Conservation (phyloP, 495 filamentous ascomycete species). For the Penicillium roqueforti region DNA sequence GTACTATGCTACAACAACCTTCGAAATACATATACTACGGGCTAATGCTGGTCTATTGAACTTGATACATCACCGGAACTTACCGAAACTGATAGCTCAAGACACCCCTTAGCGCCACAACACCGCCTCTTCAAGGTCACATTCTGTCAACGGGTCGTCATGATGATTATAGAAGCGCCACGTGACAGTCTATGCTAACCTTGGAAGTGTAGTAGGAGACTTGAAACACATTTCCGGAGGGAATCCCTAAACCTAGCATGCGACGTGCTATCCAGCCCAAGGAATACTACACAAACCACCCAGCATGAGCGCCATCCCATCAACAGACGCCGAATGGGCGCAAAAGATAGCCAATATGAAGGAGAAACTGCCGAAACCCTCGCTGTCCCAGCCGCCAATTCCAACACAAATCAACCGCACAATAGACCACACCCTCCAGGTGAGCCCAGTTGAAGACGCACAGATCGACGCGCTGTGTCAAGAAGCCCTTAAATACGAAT, state of each 20-base stretch:
- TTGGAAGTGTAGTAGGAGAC: not conserved
- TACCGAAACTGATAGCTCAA: not conserved
- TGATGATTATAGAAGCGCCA: constrained; percentile 16
- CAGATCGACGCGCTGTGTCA: constrained; percentile 60
- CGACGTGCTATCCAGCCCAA: not conserved
- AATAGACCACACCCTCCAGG: constrained; percentile 67
- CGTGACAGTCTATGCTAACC: constrained; percentile 25
- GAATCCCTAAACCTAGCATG: not conserved
- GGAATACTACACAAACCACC: not conserved
- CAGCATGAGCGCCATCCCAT: constrained; percentile 31
- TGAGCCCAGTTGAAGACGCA: constrained; percentile 45
- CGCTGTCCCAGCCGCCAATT: constrained; percentile 23
- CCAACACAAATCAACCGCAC: constrained; percentile 29
- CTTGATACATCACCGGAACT: not conserved
- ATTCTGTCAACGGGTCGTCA: constrained; percentile 20
- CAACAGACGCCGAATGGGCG: constrained; percentile 37
- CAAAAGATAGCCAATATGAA: constrained; percentile 26
- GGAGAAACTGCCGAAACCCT: constrained; percentile 21
- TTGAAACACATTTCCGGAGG: not conserved
- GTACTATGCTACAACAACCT: not conserved
- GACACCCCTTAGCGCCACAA: not conserved
- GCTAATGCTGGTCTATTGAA: not conserved
- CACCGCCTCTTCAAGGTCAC: constrained; percentile 2
- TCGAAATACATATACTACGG: not conserved
- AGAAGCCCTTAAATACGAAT: constrained; percentile 55